phyloP scores from a whole-genome alignment of 768 basidiomycete genomes.

The Kwoniella newhampshirensis region DNA sequence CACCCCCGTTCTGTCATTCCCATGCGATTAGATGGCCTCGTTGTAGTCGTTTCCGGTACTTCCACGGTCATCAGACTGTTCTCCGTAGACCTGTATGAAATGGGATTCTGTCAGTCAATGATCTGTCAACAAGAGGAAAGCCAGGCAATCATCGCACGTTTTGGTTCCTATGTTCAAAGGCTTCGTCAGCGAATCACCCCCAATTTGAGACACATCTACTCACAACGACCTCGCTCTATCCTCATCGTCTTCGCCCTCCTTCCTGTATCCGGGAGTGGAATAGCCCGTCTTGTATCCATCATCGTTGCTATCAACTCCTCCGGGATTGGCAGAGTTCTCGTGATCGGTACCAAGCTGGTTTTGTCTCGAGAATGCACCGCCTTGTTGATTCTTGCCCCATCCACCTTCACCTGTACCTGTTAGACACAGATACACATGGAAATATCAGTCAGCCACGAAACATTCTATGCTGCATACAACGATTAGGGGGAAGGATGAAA shows the following conservation, averaged over 20 bases:
- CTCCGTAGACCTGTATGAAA: constrained; percentile 29
- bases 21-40: constrained; percentile 18
- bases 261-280: constrained; percentile 46
- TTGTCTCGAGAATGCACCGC: constrained; percentile 34
- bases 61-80: constrained; percentile 41
- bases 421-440: too few species aligned
- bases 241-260: constrained; percentile 39
- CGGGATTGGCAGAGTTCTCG: constrained; percentile 13
- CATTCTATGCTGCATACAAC: neutral
- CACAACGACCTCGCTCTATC: constrained; percentile 27
- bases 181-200: too few species aligned
- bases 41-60: constrained; percentile 42
- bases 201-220: too few species aligned
- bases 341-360: constrained; percentile 42
- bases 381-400: constrained; percentile 37
- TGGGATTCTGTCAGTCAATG: too few species aligned
- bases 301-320: constrained; percentile 25
- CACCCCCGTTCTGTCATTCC: too few species aligned
- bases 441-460: too few species aligned
- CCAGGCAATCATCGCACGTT: too few species aligned
- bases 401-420: constrained; percentile 42
- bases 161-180: constrained; percentile 18
- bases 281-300: constrained; percentile 44
- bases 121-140: too few species aligned
- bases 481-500: neutral